Base-by-base conservation (phyloP, 2,329 filamentous ascomycete species). In the Trichoderma semiorbis region DNA sequence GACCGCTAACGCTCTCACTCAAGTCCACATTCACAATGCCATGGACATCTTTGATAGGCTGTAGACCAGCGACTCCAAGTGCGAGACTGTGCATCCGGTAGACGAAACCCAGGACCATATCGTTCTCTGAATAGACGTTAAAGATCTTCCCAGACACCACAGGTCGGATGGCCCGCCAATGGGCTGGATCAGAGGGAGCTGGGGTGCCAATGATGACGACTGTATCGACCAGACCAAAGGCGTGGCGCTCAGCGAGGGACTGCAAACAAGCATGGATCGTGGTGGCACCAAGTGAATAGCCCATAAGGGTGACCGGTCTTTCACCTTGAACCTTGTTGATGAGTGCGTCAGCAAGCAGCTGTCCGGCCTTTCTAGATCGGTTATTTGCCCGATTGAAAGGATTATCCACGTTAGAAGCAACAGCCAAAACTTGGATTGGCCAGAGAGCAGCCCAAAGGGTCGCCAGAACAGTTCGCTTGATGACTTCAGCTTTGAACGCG, bases 61-160 rank as follows among this genome's bases (percentile, higher is more conserved):
- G 92, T 1, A 98, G 83, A 0, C 95, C 95, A 0, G 94, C 94
- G 55, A 97, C 89, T 4, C 95, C 95, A 53, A 93, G 87, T 74
- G 96, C 92, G 32, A 97, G 88, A 72, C 91, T 94, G 53, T 92
- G 94, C 3, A 93, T 91, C 58, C 95, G 90, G 80, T 98, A 97
- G 21, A 97, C 84, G 78, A 97, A 95, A 1, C 90, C 94, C 1
- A 98, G 89, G 36, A 98, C 90, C 77, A 93, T 93, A 80, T 98
- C 95, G 73, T 96, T 95, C 67, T 91, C 90, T 2, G 93, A 95
- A 81, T 92, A 97, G 10, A 95, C 93, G 76, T 98, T 98, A 76
- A 97, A 92, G 8, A 97, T 86, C 71, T 92, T 88, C 3, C 95
- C 94, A 2, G 91, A 89, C 0, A 97, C 94, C 0, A 95, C 93